Evolutionary conservation across 2,329 filamentous ascomycete species (phyloP), one percentile per base, ranked within the genome.

Genomic region (Bipolaris victoriae): DNA sequence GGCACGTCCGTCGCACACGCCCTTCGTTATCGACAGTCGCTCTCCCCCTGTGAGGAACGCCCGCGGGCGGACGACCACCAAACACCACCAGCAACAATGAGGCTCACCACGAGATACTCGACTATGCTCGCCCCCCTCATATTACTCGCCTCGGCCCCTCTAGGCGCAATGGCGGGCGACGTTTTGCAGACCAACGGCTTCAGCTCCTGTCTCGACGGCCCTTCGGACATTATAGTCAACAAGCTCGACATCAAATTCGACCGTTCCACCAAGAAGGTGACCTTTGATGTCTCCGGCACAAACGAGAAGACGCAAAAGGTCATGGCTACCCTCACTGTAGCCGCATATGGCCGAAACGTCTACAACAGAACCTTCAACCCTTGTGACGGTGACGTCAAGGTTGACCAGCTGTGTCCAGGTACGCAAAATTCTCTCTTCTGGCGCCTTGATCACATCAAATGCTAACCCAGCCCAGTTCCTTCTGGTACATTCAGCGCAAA

Each of bases 341-440:
- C 84, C 24, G 94, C 94, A 7, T 98, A 98, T 71, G 95, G 95
- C 58, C 86, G 86, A 57, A 78, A 89, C 60, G 86, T 97, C 22
- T 98, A 96, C 78, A 82, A 84, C 37, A 90, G 91, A 58, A 80
- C 79, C 3, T 97, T 98, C 78, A 87, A 97, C 71, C 95, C 95
- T 35, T 99, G 95, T 76, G 84, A 88, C 16, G 66, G 78, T 1
- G 78, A 72, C 36, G 92, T 87, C 16, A 88, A 85, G 64, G 84
- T 97, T 49, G 74, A 84, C 7, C 81, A 91, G 68, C 82, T 99
- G 46, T 99, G 95, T 78, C 95, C 95, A 71, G 83, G 89, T 91
- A 83, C 59, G 85, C 58, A 43, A 3, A 18, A 29, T 29, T 29
- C n/a, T 22, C 7, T 47, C 6, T 26, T 2, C 22, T 11, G 26